Base-by-base conservation (phyloP, 169 alveolate species). In the Babesia gibsoni region DNA sequence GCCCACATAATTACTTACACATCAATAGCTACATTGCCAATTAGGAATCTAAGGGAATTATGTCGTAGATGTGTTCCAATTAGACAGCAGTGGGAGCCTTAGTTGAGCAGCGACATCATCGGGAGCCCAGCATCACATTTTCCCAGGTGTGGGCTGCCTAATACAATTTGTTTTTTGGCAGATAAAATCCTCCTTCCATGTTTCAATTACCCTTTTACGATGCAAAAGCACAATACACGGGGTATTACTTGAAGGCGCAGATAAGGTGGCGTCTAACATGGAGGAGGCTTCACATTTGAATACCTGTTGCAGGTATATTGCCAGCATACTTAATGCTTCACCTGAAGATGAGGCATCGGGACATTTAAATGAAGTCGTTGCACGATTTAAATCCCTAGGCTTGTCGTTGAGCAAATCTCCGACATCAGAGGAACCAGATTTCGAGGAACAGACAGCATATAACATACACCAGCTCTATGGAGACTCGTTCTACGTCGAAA, bases 381-480 rank as follows among this genome's bases (percentile, higher is more conserved):
- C 59, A 5, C 30, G 58, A 6, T 61, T 61, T 16, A 48, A 46
- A 25, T 6, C 9, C 9, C 0, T 35, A 7, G 23, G 18, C 12
- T 7, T 8, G 9, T 54, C 66, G 27, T 18, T 33, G 10, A 42
- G 8, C 22, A 10, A 7, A 14, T 41, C 56, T 7, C 27, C 49
- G 18, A 6, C 46, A 4, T 3, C 59, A 32, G 23, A 10, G n/a
- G 7, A 16, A 14, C 39, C 25, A 0, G 3, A 14, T 4, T 12
- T 4, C 72, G 6, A 7, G 22, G 32, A 29, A 29, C 9, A 20
- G 5, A 8, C 20, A 4, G 14, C 48, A 27, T 5, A 29, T 22
- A 32, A 41, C 61, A 36, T 77, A 32, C 25, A 42, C 14, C 22
- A 12, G 4, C 27, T 77, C 7, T 77, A n/a, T 32, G 74, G 80